A percentile compares a stretch with the other conserved stretches of the same genome.
Conservation (phyloP, 1,139 yeast species). For the Magnusiomyces ingens region DNA sequence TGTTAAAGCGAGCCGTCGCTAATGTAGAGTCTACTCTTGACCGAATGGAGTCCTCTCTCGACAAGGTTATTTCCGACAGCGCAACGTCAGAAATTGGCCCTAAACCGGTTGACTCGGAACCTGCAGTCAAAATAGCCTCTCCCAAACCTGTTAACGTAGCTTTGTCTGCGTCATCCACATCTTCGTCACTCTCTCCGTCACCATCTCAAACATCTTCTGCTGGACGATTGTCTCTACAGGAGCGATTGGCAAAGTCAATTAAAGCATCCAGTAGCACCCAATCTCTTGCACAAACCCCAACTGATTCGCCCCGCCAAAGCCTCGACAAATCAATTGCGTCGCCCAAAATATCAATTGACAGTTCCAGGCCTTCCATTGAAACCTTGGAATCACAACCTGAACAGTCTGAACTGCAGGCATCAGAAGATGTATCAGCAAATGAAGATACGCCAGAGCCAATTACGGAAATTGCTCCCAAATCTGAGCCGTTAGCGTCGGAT, state of each 20-base stretch:
- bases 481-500: neutral
- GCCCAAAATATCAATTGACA: conserved; percentile 11
- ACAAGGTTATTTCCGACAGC: conserved; percentile 31
- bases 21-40: conserved; percentile 33
- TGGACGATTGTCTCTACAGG: conserved; percentile 64
- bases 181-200: conserved; percentile 7
- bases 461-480: neutral
- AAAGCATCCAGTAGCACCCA: neutral
- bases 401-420: neutral
- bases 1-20: conserved; percentile 34
- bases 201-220: conserved; percentile 20
- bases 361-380: neutral
- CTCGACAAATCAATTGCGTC: conserved; percentile 6
- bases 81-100: conserved; percentile 15
- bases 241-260: conserved; percentile 76
- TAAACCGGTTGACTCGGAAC: neutral
- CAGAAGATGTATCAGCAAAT: neutral
- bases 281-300: neutral
- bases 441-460: neutral
- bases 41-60: conserved; percentile 32
- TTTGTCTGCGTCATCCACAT: conserved; percentile 4
- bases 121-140: conserved; percentile 7
- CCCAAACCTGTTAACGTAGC: conserved; percentile 6
- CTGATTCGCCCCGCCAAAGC: conserved; percentile 4
- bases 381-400: neutral